Percentiles rank a stretch among this genome's conserved stretches.
Evolutionary conservation across 2,329 filamentous ascomycete species (phyloP).

Genomic region (Arachnopeziza araneosa): DNA sequence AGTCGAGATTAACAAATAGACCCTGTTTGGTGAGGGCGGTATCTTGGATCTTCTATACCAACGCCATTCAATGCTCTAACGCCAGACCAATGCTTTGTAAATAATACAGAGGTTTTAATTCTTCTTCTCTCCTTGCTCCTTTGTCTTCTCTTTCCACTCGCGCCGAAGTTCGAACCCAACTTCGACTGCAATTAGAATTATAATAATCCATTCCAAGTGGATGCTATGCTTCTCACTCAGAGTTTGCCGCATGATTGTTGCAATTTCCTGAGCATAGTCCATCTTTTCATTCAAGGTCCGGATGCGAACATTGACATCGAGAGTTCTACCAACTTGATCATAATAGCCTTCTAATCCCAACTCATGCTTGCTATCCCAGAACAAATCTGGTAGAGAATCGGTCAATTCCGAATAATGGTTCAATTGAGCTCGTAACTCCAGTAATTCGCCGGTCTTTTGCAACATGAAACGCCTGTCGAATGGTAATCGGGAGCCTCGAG

Average conservation of each 20-base stretch:
- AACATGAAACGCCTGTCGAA: constrained; percentile 75
- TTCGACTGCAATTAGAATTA: constrained; percentile 86
- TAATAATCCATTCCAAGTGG: constrained; percentile 91
- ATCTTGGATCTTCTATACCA: background rate
- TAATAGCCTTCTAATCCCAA: constrained; percentile 92
- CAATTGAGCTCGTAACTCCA: constrained; percentile 82
- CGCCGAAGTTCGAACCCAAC: constrained; percentile 80
- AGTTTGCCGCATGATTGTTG: constrained; percentile 79
- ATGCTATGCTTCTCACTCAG: constrained; percentile 86
- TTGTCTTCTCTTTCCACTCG: constrained; percentile 27
- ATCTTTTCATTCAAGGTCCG: constrained; percentile 93
- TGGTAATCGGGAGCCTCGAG: constrained; percentile 56
- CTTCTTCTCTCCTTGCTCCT: constrained; percentile 5
- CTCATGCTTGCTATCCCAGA: constrained; percentile 90
- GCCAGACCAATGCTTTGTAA: background rate
- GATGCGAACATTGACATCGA: constrained; percentile 90
- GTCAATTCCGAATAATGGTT: constrained; percentile 97
- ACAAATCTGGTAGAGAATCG: constrained; percentile 89
- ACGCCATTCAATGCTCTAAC: background rate
- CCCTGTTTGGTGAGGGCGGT: background rate
- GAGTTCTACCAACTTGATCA: constrained; percentile 80
- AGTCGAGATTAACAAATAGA: background rate
- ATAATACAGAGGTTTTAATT: background rate
- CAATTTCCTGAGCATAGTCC: constrained; percentile 95
- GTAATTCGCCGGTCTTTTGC: constrained; percentile 86